Conservation (phyloP, 2,329 filamentous ascomycete species). For the Neofusicoccum ribis region DNA sequence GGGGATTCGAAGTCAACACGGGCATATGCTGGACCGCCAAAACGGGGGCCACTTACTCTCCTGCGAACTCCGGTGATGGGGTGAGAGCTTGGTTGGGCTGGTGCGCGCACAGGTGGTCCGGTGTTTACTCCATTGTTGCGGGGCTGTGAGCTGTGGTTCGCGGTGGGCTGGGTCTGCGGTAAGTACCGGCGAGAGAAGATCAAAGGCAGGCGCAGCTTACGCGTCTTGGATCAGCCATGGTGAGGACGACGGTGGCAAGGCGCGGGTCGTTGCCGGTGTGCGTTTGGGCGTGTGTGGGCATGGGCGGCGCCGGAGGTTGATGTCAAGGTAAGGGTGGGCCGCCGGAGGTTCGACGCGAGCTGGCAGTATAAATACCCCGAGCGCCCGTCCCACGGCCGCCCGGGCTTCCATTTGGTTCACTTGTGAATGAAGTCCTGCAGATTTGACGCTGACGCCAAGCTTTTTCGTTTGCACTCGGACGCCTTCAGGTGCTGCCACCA, state of each 20-base stretch:
- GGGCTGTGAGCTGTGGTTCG: neutral
- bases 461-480: too few species aligned
- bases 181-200: neutral
- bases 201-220: neutral
- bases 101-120: neutral
- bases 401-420: too few species aligned
- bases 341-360: too few species aligned
- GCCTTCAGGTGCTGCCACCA: too few species aligned
- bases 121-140: neutral
- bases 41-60: neutral
- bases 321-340: neutral
- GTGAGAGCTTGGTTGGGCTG: neutral
- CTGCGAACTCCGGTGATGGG: neutral
- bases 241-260: neutral
- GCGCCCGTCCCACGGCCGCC: too few species aligned
- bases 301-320: neutral
- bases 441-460: too few species aligned
- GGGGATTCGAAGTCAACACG: neutral
- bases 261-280: neutral
- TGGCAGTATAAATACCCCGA: too few species aligned
- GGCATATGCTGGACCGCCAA: neutral
- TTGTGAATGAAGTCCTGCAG: too few species aligned
- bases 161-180: neutral
- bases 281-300: neutral
- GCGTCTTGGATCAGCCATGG: neutral